Percentiles rank a stretch among this genome's conserved stretches.
Evolutionary conservation across 2,329 filamentous ascomycete genomes (phyloP).

Genomic region (Ascomycota sp.): DNA sequence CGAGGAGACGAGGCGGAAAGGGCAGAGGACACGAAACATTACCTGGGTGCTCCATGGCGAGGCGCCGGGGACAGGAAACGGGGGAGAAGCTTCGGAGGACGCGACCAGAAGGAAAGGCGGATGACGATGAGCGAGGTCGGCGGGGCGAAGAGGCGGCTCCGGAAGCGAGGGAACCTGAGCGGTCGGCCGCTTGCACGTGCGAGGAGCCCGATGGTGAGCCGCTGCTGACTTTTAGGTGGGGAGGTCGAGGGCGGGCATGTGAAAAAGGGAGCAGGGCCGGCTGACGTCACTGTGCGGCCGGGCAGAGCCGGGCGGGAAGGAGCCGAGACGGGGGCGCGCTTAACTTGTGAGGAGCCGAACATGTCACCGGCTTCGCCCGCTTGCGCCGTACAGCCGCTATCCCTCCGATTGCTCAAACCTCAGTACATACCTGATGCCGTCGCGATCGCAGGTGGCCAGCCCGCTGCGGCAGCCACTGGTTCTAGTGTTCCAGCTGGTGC

Average conservation of each 20-base stretch:
- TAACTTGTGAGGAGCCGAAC: no score
- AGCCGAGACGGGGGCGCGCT: no score
- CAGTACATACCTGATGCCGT: conserved; percentile 9
- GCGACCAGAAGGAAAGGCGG: background rate
- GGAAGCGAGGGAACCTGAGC: no score
- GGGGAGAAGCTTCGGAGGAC: background rate
- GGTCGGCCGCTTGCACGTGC: no score
- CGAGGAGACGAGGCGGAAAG: no score
- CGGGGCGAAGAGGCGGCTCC: no score
- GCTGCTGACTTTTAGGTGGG: no score
- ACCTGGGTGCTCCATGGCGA: conserved; percentile 22
- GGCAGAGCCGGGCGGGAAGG: no score
- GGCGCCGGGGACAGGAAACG: background rate
- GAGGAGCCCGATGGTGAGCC: no score
- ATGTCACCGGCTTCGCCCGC: no score
- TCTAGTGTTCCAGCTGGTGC: conserved; percentile 40
- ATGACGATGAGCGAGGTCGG: background rate
- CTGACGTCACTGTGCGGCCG: background rate
- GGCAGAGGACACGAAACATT: conserved; percentile 1
- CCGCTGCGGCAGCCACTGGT: conserved; percentile 29
- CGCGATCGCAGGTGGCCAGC: conserved; percentile 13
- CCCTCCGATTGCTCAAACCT: no score
- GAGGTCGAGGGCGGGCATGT: background rate
- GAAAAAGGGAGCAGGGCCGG: background rate
- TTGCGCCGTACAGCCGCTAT: no score